These are phyloP conservation scores for Astathelohania contejeani DNA, from an alignment of 371 early-diverging fungal genomes.

Conservation along the genomic window DNA sequence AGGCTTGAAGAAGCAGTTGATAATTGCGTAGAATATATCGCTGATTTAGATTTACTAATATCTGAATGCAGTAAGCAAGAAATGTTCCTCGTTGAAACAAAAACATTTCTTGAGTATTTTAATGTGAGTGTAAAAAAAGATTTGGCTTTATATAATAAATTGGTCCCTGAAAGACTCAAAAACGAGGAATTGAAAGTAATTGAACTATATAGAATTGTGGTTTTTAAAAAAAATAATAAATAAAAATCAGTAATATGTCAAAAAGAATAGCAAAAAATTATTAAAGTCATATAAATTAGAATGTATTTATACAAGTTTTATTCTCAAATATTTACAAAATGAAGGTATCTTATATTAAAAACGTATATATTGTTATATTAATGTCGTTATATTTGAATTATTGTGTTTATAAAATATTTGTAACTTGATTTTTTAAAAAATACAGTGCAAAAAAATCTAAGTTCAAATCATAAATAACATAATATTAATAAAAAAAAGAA, in stretches of 20 bases:
- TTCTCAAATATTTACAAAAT: too few relatives aligned
- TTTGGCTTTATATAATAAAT: slow-evolving; percentile 18
- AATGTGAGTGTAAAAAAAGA: slow-evolving; percentile 17
- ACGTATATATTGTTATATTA: too few relatives aligned
- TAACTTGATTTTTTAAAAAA: too few relatives aligned
- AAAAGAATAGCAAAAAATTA: too few relatives aligned
- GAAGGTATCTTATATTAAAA: too few relatives aligned
- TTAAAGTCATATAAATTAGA: too few relatives aligned
- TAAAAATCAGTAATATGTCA: not conserved
- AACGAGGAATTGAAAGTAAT: slow-evolving; percentile 44
- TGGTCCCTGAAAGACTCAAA: slow-evolving; percentile 20
- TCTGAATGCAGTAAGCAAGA: slow-evolving; percentile 14
- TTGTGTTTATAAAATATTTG: too few relatives aligned
- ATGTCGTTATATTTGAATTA: too few relatives aligned
- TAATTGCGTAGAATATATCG: slow-evolving; percentile 85
- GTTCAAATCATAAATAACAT: too few relatives aligned
- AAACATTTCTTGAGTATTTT: slow-evolving; percentile 37
- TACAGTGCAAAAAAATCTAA: too few relatives aligned
- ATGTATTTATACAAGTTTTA: too few relatives aligned
- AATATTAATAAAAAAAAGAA: too few relatives aligned
- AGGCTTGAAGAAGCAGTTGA: slow-evolving; percentile 80
- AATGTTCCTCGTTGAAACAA: slow-evolving; percentile 22
- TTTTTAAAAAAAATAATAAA: slow-evolving; percentile 31
- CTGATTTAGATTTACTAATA: slow-evolving; percentile 23
- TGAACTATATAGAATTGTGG: slow-evolving; percentile 42